Evolutionary conservation across 352 stramenopile genomes (phyloP).

Genomic region (Phytophthora idaei): DNA sequence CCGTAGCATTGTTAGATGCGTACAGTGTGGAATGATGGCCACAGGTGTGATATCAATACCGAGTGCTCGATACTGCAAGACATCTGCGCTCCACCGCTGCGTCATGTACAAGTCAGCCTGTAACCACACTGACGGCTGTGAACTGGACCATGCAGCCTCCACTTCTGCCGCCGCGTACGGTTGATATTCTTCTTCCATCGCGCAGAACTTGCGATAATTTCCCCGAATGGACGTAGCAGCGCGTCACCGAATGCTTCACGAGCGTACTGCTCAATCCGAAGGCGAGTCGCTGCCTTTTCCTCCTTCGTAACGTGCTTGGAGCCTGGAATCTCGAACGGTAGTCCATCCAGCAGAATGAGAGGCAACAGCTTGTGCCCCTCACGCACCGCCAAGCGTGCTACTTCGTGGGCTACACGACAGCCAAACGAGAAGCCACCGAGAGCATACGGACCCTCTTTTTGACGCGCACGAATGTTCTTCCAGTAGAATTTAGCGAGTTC

Average conservation of each 20-base stretch:
- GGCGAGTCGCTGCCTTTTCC: slow-evolving; percentile 19
- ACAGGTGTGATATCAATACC: slow-evolving; percentile 29
- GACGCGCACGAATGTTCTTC: slow-evolving; percentile 35
- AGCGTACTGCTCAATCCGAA: slow-evolving; percentile 25
- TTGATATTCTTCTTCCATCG: slow-evolving; percentile 43
- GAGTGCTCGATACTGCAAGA: slow-evolving; percentile 4
- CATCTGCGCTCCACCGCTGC: slow-evolving; percentile 33
- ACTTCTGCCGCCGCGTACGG: slow-evolving; percentile 23
- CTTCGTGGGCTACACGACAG: slow-evolving; percentile 54
- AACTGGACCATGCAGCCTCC: neutral
- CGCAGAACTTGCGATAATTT: slow-evolving; percentile 48
- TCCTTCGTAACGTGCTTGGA: slow-evolving; percentile 1
- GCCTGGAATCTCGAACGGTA: slow-evolving; percentile 33
- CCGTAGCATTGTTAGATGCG: slow-evolving; percentile 45
- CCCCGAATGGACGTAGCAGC: slow-evolving; percentile 39
- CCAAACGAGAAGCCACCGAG: slow-evolving; percentile 73
- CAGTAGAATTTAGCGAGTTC: slow-evolving; percentile 48
- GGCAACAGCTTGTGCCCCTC: slow-evolving; percentile 40
- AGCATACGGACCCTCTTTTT: slow-evolving; percentile 42
- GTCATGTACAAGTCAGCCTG: slow-evolving; percentile 48
- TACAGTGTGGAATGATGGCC: slow-evolving; percentile 21
- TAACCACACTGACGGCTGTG: slow-evolving; percentile 15
- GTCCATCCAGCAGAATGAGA: slow-evolving; percentile 50
- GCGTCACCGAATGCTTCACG: slow-evolving; percentile 23
- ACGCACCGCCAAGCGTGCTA: slow-evolving; percentile 33